These are phyloP conservation scores for Sclerotinia sclerotiorum DNA, from an alignment of 2,329 filamentous ascomycete genomes.

Conservation along the genomic window DNA sequence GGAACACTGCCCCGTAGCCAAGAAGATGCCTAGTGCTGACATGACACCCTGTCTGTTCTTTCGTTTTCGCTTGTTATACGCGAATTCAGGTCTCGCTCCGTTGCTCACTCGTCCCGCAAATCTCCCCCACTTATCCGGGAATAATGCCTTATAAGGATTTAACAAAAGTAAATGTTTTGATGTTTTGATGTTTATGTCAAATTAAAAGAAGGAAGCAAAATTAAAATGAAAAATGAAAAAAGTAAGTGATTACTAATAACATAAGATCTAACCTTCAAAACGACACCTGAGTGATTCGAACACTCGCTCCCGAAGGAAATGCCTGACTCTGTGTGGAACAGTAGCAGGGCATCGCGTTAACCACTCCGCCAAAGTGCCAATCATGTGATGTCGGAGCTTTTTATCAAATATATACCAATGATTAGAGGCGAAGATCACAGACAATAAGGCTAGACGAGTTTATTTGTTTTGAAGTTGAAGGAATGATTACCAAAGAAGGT, in stretches of 20 bases:
- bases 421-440: too few species aligned
- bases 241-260: neutral
- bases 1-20: neutral
- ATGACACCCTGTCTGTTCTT: neutral
- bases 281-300: conserved; percentile 20
- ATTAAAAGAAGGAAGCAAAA: neutral
- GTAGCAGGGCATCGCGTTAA: conserved; percentile 21
- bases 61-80: neutral
- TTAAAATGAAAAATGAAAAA: too few species aligned
- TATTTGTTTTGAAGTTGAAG: too few species aligned
- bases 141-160: neutral
- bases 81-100: neutral
- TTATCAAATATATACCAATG: neutral
- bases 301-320: conserved; percentile 19
- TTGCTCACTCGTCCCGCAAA: neutral
- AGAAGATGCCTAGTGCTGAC: neutral
- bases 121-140: neutral
- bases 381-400: accelerated
- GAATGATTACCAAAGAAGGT: too few species aligned
- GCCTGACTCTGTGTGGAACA: neutral
- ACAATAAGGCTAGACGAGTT: neutral
- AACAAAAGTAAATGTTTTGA: too few species aligned
- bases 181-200: neutral
- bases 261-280: too few species aligned
- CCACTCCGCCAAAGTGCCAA: conserved; percentile 19